phyloP scores from a whole-genome alignment of 2,329 filamentous ascomycete species.

The Apiospora pterosperma region DNA sequence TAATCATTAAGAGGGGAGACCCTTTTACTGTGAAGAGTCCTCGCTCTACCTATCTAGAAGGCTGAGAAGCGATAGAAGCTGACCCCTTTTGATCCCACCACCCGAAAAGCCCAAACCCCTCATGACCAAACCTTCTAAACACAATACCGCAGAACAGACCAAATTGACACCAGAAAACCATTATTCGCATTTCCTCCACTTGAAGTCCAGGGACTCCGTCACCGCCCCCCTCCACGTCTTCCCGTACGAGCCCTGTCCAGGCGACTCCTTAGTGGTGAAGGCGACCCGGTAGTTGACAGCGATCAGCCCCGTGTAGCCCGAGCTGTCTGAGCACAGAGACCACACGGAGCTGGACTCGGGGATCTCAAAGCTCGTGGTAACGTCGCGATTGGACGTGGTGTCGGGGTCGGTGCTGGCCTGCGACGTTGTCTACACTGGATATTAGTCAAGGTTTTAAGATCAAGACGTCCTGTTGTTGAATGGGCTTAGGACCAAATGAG shows the following conservation, averaged over 20 bases:
- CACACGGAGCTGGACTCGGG: background rate
- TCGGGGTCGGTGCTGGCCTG: background rate
- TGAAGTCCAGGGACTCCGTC: background rate
- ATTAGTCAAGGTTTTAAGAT: background rate
- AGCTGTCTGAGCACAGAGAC: background rate
- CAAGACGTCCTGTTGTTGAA: too few relatives aligned
- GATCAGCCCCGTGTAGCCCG: background rate
- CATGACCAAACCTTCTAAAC: too few relatives aligned
- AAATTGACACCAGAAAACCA: too few relatives aligned
- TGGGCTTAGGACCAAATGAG: too few relatives aligned
- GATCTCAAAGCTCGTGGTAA: background rate
- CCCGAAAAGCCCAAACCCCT: too few relatives aligned
- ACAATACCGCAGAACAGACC: too few relatives aligned
- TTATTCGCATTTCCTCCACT: background rate
- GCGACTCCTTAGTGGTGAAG: background rate
- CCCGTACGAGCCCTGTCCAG: background rate
- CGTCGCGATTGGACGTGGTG: background rate
- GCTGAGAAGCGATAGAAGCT: too few relatives aligned
- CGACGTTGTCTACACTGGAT: background rate
- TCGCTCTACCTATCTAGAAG: too few relatives aligned
- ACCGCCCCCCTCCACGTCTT: background rate
- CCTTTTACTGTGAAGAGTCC: too few relatives aligned
- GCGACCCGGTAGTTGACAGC: background rate
- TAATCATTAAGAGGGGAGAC: too few relatives aligned
- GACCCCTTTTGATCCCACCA: too few relatives aligned